These are phyloP conservation scores for Omphalotus guepiniiformis DNA, from an alignment of 768 basidiomycete genomes.

Conservation along the genomic window DNA sequence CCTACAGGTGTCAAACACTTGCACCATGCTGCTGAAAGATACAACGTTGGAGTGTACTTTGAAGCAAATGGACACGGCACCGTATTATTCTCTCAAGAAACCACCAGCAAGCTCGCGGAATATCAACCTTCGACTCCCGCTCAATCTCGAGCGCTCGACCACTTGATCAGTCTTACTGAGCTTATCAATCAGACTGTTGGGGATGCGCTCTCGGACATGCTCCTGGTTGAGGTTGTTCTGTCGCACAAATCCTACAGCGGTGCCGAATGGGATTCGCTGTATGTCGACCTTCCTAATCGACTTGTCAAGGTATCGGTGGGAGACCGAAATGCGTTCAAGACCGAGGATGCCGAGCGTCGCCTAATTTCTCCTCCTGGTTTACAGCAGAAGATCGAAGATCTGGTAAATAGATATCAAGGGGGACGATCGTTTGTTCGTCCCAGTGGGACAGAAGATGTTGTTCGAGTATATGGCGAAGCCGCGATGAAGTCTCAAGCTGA, in stretches of 20 bases:
- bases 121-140: slow-evolving; percentile 78
- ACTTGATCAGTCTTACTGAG: slow-evolving; percentile 72
- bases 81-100: slow-evolving; percentile 82
- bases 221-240: slow-evolving; percentile 90
- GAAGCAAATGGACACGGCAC: slow-evolving; percentile 99
- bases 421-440: slow-evolving; percentile 94
- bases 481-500: slow-evolving; percentile 68
- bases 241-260: slow-evolving; percentile 83
- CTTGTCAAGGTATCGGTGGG: slow-evolving; percentile 89
- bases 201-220: slow-evolving; percentile 93
- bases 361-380: slow-evolving; percentile 76
- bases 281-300: slow-evolving; percentile 91
- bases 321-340: slow-evolving; percentile 80
- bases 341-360: slow-evolving; percentile 89
- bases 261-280: slow-evolving; percentile 88
- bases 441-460: slow-evolving; percentile 97
- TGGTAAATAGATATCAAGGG: slow-evolving; percentile 71
- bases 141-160: slow-evolving; percentile 73
- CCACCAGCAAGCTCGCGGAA: slow-evolving; percentile 54
- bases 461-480: slow-evolving; percentile 96
- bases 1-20: slow-evolving; percentile 97
- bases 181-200: slow-evolving; percentile 98
- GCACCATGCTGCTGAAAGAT: slow-evolving; percentile 94
- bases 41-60: slow-evolving; percentile 96
- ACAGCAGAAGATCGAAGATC: slow-evolving; percentile 78